phyloP scores from a whole-genome alignment of 2,329 filamentous ascomycete species.

The Pseudogymnoascus sp. region DNA sequence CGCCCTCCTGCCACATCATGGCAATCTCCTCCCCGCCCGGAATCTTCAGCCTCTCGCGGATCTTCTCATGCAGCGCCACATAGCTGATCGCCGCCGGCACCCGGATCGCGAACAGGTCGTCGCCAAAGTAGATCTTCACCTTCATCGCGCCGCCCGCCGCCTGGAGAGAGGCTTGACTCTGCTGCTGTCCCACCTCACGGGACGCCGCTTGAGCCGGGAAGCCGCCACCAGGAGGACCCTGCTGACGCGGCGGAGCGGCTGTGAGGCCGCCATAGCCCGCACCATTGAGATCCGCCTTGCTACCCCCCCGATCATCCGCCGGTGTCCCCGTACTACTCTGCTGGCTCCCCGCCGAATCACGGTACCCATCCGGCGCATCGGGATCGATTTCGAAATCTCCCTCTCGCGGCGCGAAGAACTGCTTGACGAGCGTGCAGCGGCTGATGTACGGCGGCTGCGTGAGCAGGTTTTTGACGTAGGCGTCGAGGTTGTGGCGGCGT shows the following conservation, averaged over 20 bases:
- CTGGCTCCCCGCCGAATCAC: constrained; percentile 62
- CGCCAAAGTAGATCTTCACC: constrained; percentile 89
- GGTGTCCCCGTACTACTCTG: constrained; percentile 57
- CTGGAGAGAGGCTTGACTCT: constrained; percentile 30
- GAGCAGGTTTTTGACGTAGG: constrained; percentile 89
- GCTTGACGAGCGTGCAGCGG: constrained; percentile 72
- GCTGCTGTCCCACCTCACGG: background rate
- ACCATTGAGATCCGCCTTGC: constrained; percentile 54
- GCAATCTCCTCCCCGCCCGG: constrained; percentile 59
- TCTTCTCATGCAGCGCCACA: constrained; percentile 71
- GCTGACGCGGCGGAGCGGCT: constrained; percentile 36
- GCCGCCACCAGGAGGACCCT: constrained; percentile 10
- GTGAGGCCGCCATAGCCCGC: constrained; percentile 46
- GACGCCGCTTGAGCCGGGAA: background rate
- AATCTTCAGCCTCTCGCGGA: constrained; percentile 75
- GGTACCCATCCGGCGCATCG: constrained; percentile 55
- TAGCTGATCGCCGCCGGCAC: constrained; percentile 75
- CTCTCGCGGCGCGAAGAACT: constrained; percentile 82
- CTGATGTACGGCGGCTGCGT: constrained; percentile 78
- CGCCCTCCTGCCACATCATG: constrained; percentile 79
- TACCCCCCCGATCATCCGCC: constrained; percentile 53
- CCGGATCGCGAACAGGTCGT: constrained; percentile 84
- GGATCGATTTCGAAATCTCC: constrained; percentile 91
- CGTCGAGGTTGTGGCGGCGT: constrained; percentile 82
- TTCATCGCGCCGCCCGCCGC: constrained; percentile 58